A percentile compares a stretch with the other conserved stretches of the same genome.
Evolutionary conservation across 2,329 filamentous ascomycete species (phyloP).

Genomic region (Trichoderma harzianum): DNA sequence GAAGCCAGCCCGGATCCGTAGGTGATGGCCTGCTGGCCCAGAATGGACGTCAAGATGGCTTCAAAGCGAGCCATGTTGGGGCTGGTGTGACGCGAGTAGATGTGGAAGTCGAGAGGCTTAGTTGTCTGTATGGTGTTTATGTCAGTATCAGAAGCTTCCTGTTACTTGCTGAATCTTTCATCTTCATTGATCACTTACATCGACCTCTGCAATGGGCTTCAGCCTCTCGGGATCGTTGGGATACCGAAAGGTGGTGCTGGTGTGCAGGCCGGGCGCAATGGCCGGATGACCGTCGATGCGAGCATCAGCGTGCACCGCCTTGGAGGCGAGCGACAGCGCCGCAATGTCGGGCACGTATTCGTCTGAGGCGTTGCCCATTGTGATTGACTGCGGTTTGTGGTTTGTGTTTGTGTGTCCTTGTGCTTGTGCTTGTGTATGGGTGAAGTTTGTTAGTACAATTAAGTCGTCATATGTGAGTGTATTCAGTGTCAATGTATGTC

Average conservation of each 20-base stretch:
- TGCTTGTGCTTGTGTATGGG: background rate
- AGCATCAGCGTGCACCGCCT: slow-evolving; percentile 80
- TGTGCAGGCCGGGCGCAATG: slow-evolving; percentile 84
- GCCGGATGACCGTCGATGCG: slow-evolving; percentile 69
- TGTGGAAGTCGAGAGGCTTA: slow-evolving; percentile 56
- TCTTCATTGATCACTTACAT: slow-evolving; percentile 45
- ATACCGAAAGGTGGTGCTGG: slow-evolving; percentile 90
- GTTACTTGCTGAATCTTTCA: background rate
- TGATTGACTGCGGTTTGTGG: background rate
- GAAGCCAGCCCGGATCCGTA: slow-evolving; percentile 85
- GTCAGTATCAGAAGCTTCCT: background rate
- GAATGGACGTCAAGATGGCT: slow-evolving; percentile 69
- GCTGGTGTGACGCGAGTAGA: slow-evolving; percentile 79
- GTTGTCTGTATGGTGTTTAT: background rate
- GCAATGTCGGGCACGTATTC: slow-evolving; percentile 12
- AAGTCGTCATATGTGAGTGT: too few species aligned
- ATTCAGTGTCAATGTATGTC: too few species aligned
- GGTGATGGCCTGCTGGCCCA: slow-evolving; percentile 67
- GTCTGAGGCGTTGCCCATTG: background rate
- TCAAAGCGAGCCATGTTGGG: slow-evolving; percentile 86
- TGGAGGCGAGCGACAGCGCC: slow-evolving; percentile 56
- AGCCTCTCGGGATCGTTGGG: slow-evolving; percentile 65
- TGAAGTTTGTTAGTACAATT: background rate
- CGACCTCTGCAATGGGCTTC: slow-evolving; percentile 33
- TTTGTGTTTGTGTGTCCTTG: background rate